A percentile compares a stretch with the other conserved stretches of the same genome.
These are phyloP conservation scores for Uromyces viciae-fabae DNA, from an alignment of 1,284 basidiomycete genomes.

Conservation along the genomic window DNA sequence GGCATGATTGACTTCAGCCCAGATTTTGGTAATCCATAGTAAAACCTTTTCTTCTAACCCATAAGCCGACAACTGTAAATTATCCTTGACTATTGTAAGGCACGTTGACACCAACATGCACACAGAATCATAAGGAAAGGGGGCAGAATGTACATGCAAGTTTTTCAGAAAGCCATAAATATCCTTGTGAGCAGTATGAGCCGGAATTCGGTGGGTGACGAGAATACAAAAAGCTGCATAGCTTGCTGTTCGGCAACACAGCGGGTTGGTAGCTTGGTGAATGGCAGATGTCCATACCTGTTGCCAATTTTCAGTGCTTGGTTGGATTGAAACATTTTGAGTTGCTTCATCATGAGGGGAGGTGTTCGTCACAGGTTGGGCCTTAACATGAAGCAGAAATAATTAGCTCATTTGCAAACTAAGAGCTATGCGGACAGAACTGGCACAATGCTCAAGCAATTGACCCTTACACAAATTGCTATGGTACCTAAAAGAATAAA, in stretches of 20 bases:
- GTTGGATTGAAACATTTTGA: slow-evolving; percentile 47
- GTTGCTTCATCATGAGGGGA: slow-evolving; percentile 46
- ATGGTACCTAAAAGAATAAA: slow-evolving; percentile 73
- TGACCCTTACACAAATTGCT: slow-evolving; percentile 59
- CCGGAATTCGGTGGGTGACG: slow-evolving; percentile 59
- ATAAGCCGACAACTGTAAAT: slow-evolving; percentile 72
- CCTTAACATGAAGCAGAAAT: not conserved
- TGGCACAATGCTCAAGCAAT: not conserved
- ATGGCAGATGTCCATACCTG: slow-evolving; percentile 75
- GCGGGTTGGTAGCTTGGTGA: slow-evolving; percentile 65
- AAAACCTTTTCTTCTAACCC: slow-evolving; percentile 77
- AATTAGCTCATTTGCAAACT: slow-evolving; percentile 11
- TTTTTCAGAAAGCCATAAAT: slow-evolving; percentile 72
- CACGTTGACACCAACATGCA: slow-evolving; percentile 68
- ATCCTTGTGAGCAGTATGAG: slow-evolving; percentile 64
- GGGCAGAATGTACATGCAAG: slow-evolving; percentile 79
- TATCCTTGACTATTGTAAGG: slow-evolving; percentile 67
- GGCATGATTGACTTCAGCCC: slow-evolving; percentile 61
- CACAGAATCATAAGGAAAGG: slow-evolving; percentile 76
- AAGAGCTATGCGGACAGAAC: slow-evolving; percentile 11
- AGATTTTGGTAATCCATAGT: slow-evolving; percentile 73
- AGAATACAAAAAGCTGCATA: slow-evolving; percentile 66
- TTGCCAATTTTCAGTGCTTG: slow-evolving; percentile 62
- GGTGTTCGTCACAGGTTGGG: not conserved
- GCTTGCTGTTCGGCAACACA: slow-evolving; percentile 72